Base-by-base conservation (phyloP, 805 yeast species). In the Nakazawaea holstii region DNA sequence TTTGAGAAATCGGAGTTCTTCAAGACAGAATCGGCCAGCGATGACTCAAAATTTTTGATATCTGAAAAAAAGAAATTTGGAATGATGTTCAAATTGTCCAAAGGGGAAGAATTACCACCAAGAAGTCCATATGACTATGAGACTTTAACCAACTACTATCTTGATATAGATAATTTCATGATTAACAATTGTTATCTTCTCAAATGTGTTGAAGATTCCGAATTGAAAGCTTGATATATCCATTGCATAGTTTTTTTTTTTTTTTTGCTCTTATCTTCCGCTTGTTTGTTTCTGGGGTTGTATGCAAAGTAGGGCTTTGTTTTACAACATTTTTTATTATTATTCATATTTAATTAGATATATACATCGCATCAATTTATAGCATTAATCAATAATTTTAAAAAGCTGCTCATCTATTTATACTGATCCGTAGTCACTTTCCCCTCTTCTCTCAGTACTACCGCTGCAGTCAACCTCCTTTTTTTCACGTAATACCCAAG, bases 61-160 rank as follows among this genome's bases (percentile, higher is more conserved):
- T 37, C 52, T 9, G 36, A 30, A 5, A 41, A 40, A 2, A 41
- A 41, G 6, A 50, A 53, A 38, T 27, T 45, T n/a, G 39, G 42
- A 7, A 30, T 58, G 1, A 36, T 49, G 9, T 60, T 55, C 47
- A 55, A 38, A 11, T 14, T 61, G n/a, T 26, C 13, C 2, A 56
- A 55, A 43, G 63, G 62, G 9, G 58, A 52, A 24, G 58, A 54
- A 40, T 29, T 56, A 1, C 59, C 58, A 7, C 59, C 63, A 9
- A 51, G 53, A 39, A 47, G 58, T 11, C 64, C 60, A 9, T 61
- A 59, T 36, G 65, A 60, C 40, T 61, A 51, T 42, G 61, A 56
- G 4, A 32, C 47, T 2, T 48, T 55, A 11, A 52, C 57, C 13
- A 52, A 60, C 30, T 61, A 59, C 35, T 45, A 52, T 33, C 24